Percentiles rank a stretch among this genome's conserved stretches.
phyloP scores from a whole-genome alignment of 331 rosid genomes.

The Rosa hybrid region DNA sequence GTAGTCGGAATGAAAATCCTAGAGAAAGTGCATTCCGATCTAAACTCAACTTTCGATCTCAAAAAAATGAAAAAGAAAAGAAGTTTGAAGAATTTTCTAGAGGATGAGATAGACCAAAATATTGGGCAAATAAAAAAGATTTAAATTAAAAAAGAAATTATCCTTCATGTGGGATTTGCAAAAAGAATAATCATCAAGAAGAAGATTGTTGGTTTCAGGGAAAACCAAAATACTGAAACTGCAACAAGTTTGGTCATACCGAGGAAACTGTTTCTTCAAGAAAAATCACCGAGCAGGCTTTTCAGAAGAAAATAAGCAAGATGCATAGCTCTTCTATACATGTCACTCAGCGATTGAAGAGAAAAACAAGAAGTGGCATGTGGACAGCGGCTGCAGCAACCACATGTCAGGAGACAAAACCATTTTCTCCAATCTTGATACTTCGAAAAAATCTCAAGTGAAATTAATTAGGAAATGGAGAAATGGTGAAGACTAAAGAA shows the following conservation, averaged over 20 bases:
- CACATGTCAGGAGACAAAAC: neutral
- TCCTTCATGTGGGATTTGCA: neutral
- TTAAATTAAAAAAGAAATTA: neutral
- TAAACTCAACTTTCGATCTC: neutral
- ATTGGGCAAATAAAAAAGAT: neutral
- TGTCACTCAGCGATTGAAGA: neutral
- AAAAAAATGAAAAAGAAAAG: neutral
- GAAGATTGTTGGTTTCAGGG: neutral
- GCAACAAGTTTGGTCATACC: neutral
- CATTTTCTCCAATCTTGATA: neutral
- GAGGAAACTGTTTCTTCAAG: neutral
- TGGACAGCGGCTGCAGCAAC: neutral
- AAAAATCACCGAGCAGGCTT: neutral
- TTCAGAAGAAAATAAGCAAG: neutral
- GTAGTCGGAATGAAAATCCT: neutral
- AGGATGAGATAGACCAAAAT: neutral
- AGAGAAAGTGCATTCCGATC: neutral
- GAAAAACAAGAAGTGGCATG: neutral
- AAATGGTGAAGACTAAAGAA: no score
- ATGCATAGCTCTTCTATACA: neutral
- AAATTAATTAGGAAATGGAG: no score
- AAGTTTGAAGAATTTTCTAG: neutral
- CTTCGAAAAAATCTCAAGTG: no score
- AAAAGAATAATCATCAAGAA: neutral
- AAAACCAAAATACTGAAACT: conserved; percentile 5